These are phyloP conservation scores for Trichoderma hamatum DNA, from an alignment of 2,329 filamentous ascomycete species.

Conservation along the genomic window DNA sequence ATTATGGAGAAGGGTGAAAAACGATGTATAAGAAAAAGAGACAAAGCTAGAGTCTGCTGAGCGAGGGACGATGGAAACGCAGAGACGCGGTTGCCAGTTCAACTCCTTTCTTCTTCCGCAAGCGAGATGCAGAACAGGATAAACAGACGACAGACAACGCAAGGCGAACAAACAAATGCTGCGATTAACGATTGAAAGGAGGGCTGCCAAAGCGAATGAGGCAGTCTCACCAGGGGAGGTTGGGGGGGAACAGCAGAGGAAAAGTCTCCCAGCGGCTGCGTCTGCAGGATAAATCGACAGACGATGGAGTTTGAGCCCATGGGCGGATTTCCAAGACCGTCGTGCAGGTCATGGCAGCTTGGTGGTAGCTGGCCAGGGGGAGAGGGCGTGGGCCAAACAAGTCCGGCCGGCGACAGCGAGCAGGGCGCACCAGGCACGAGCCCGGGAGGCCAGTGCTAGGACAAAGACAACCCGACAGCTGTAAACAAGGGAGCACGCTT, in stretches of 20 bases:
- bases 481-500: conserved; percentile 18
- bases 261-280: conserved; percentile 18
- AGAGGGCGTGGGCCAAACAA: conserved; percentile 8
- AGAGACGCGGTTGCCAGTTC: conserved; percentile 22
- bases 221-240: conserved; percentile 38
- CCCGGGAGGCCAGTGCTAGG: background rate
- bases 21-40: background rate
- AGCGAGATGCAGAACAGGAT: conserved; percentile 15
- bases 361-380: background rate
- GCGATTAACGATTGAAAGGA: conserved; percentile 45
- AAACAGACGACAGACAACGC: conserved; percentile 25
- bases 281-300: conserved; percentile 18
- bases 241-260: conserved; percentile 10
- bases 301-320: conserved; percentile 23
- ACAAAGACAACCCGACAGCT: background rate
- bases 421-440: conserved; percentile 6
- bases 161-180: conserved; percentile 26
- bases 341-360: conserved; percentile 4
- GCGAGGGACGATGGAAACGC: conserved; percentile 6
- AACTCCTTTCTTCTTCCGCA: conserved; percentile 17
- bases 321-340: conserved; percentile 11
- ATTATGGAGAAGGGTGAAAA: background rate
- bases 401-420: conserved; percentile 16
- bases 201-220: conserved; percentile 64
- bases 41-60: conserved; percentile 3